Conservation (phyloP, 2,329 filamentous ascomycete species). For the Knoxdaviesia proteae region DNA sequence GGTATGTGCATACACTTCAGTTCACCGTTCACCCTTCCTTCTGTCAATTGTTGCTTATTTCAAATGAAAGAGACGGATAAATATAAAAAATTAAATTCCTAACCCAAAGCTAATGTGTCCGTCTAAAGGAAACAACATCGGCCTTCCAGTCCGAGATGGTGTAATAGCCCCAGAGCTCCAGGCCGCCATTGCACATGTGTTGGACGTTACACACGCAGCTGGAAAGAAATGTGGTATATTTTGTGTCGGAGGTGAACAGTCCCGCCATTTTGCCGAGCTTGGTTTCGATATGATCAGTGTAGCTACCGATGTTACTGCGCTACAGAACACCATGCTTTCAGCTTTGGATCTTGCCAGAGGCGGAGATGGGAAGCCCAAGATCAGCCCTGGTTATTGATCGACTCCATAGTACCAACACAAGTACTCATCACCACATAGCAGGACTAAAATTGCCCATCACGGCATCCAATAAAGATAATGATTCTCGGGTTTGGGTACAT, state of each 20-base stretch:
- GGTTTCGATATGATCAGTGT: conserved; percentile 43
- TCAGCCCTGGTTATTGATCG: neutral
- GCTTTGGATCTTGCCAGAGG: neutral
- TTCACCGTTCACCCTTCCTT: no score
- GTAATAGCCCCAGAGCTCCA: conserved; percentile 37
- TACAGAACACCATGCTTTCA: conserved; percentile 15
- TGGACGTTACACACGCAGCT: conserved; percentile 33
- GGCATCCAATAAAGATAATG: no score
- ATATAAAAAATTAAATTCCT: no score
- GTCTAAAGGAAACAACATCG: conserved; percentile 32
- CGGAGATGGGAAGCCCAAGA: neutral
- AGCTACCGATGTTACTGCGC: conserved; percentile 31
- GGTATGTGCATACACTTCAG: no score
- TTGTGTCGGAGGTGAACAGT: conserved; percentile 33
- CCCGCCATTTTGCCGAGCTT: conserved; percentile 28
- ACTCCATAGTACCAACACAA: neutral
- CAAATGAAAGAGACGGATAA: no score
- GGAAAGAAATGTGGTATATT: conserved; percentile 48
- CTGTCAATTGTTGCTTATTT: no score
- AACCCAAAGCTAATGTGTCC: no score
- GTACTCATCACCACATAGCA: neutral
- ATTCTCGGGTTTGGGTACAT: conserved; percentile 4
- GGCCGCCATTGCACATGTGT: conserved; percentile 34
- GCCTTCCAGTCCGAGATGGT: conserved; percentile 37
- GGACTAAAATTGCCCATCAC: no score